Evolutionary conservation across 2,329 filamentous ascomycete species (phyloP).

Genomic region (Dactylellina drechsleri): DNA sequence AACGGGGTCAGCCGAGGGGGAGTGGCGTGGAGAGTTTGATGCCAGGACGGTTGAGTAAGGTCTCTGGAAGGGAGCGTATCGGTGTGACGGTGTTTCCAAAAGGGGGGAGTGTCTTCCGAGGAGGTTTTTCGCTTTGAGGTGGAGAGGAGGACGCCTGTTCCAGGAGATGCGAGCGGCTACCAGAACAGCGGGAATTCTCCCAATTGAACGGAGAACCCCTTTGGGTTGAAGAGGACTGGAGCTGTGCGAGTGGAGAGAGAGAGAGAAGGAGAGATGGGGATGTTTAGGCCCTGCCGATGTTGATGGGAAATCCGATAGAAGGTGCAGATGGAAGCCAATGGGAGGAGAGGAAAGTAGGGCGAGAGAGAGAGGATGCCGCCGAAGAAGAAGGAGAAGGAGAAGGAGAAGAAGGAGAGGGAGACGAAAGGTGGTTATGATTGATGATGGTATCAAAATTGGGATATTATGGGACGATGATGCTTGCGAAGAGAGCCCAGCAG

Average conservation of each 20-base stretch:
- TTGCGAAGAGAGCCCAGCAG: not conserved
- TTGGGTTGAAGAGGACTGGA: too few species aligned
- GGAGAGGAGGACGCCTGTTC: constrained; percentile 6
- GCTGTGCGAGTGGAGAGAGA: too few species aligned
- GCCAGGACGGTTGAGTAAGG: constrained; percentile 35
- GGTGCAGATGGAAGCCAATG: constrained; percentile 7
- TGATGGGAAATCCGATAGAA: not conserved
- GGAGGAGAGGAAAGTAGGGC: constrained; percentile 16
- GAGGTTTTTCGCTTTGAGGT: constrained; percentile 21
- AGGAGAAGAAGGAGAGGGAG: not conserved
- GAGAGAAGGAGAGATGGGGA: too few species aligned
- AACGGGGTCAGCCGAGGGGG: constrained; percentile 31
- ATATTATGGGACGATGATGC: not conserved
- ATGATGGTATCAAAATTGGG: not conserved
- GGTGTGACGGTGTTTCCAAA: constrained; percentile 36
- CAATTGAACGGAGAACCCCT: constrained; percentile 33
- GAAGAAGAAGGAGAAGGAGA: not conserved
- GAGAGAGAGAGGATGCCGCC: not conserved
- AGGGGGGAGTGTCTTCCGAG: constrained; percentile 38
- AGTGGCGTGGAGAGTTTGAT: not conserved
- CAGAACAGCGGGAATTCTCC: constrained; percentile 46
- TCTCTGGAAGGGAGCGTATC: constrained; percentile 40
- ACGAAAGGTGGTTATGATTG: not conserved
- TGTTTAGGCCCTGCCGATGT: too few species aligned
- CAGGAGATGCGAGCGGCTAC: constrained; percentile 28